Percentiles rank a stretch among this genome's conserved stretches.
Evolutionary conservation across 768 basidiomycete species (phyloP).

Genomic region (Mycena galericulata): DNA sequence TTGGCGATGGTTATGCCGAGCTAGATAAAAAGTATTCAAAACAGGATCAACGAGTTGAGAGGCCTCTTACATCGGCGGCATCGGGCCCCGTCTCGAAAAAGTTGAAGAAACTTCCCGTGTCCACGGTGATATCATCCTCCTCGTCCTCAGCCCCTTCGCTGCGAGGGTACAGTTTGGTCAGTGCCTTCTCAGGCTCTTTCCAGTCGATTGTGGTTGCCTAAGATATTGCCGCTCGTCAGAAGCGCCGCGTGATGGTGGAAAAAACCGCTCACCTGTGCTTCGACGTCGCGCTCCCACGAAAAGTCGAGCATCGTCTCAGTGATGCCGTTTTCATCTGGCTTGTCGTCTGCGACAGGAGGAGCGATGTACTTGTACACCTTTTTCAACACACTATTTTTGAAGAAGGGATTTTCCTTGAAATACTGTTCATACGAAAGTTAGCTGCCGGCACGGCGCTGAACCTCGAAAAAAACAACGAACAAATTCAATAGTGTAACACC

Average conservation of each 20-base stretch:
- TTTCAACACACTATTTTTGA: conserved; percentile 78
- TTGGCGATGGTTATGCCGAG: conserved; percentile 78
- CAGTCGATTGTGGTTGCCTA: conserved; percentile 80
- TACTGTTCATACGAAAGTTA: conserved; percentile 54
- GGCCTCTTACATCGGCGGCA: conserved; percentile 70
- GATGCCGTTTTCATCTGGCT: conserved; percentile 79
- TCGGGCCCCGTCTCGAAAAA: conserved; percentile 80
- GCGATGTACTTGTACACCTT: conserved; percentile 85
- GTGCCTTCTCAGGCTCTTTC: conserved; percentile 82
- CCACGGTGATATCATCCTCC: conserved; percentile 66
- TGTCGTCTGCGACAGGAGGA: conserved; percentile 64
- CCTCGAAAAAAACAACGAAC: conserved; percentile 65
- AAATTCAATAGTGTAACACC: conserved; percentile 90
- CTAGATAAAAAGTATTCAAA: conserved; percentile 50
- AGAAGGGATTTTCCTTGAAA: conserved; percentile 91
- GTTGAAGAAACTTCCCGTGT: conserved; percentile 90
- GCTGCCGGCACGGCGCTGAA: neutral
- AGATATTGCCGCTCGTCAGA: conserved; percentile 8
- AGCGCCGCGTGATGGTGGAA: neutral
- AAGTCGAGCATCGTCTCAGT: conserved; percentile 85
- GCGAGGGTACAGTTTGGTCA: conserved; percentile 84
- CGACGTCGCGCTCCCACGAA: conserved; percentile 81
- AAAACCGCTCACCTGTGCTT: conserved; percentile 65
- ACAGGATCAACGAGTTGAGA: neutral
- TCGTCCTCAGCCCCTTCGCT: conserved; percentile 71